phyloP scores from a whole-genome alignment of 2,329 filamentous ascomycete species.

The Knoxdaviesia capensis region DNA sequence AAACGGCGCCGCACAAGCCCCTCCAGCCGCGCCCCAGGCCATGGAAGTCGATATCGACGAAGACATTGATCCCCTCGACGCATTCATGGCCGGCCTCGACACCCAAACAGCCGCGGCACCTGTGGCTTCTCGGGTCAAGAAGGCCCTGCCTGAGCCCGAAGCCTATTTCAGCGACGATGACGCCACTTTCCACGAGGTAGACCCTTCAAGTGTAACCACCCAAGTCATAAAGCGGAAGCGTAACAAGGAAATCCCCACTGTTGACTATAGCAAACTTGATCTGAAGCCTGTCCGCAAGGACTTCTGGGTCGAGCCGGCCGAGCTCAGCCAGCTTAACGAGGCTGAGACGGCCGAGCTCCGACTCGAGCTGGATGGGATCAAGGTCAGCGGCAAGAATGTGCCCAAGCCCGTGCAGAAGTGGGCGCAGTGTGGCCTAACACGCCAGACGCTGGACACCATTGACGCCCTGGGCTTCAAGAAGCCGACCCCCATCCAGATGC shows the following conservation, averaged over 20 bases:
- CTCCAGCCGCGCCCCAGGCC: constrained; percentile 13
- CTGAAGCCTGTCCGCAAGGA: constrained; percentile 78
- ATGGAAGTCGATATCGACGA: constrained; percentile 36
- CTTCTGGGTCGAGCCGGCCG: constrained; percentile 82
- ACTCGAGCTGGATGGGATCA: constrained; percentile 84
- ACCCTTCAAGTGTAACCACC: too few species aligned
- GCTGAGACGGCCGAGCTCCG: constrained; percentile 67
- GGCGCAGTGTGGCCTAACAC: constrained; percentile 82
- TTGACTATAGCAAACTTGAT: constrained; percentile 74
- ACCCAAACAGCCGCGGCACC: constrained; percentile 16
- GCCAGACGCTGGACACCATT: constrained; percentile 73
- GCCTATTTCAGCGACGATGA: constrained; percentile 83
- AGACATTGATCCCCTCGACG: constrained; percentile 71
- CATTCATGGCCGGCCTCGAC: constrained; percentile 71
- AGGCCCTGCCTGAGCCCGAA: constrained; percentile 49
- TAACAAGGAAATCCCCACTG: constrained; percentile 65
- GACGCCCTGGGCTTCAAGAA: constrained; percentile 64
- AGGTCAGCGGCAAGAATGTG: constrained; percentile 70
- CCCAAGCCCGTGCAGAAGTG: constrained; percentile 92
- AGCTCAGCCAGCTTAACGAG: constrained; percentile 65
- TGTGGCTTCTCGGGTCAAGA: too few species aligned
- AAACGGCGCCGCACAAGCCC: constrained; percentile 6
- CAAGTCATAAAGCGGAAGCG: constrained; percentile 83
- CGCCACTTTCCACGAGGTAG: constrained; percentile 28
- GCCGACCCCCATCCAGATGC: constrained; percentile 85